Evolutionary conservation across 2,329 filamentous ascomycete species (phyloP), one percentile per base, ranked within the genome.

Genomic region (Monosporascus sp.): DNA sequence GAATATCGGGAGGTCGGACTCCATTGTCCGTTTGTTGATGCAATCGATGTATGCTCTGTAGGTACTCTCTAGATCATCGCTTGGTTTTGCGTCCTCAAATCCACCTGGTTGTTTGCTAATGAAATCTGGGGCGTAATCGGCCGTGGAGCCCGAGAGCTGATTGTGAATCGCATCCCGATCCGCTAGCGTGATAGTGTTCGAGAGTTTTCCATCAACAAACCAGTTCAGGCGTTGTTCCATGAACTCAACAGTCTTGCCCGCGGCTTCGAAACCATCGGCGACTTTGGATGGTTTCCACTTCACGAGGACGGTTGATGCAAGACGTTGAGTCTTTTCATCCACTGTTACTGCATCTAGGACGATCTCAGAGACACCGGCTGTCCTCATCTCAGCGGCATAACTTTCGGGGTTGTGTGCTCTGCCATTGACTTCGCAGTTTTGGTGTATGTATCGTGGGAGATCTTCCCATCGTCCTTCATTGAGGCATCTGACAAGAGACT

Each of bases 1-100:
- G 56, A 63, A 68, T 0, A 37, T 48, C 0, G 61, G 55, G 18
- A 72, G 65, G 15, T 60, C 52, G 2, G 52, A 37, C 25, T 46
- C 51, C 61, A 64, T 62, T 3, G 63, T 63, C 25, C 58, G 60
- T 20, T 52, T 55, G 52, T 71, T 70, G 57, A 72, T 69, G 55
- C 63, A 62, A 17, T 53, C 49, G 39, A 71, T 61, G 55, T 72
- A 71, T 2, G 51, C 55, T 8, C 55, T 53, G 52, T 72, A 71
- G 8, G 2, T 58, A 3, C 56, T 54, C 15, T 61, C 53, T 6
- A 65, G 54, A 15, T 57, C 58, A 35, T 37, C 37, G 6, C 50
- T 48, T n/a, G 58, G 56, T 7, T 58, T 53, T 11, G 17, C 52
- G 15, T 6, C 49, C 35, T 22, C 44, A 15, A 48, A 49, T 25